phyloP scores from a whole-genome alignment of 176 grass and related monocot species.

The Triticum turgidum region DNA sequence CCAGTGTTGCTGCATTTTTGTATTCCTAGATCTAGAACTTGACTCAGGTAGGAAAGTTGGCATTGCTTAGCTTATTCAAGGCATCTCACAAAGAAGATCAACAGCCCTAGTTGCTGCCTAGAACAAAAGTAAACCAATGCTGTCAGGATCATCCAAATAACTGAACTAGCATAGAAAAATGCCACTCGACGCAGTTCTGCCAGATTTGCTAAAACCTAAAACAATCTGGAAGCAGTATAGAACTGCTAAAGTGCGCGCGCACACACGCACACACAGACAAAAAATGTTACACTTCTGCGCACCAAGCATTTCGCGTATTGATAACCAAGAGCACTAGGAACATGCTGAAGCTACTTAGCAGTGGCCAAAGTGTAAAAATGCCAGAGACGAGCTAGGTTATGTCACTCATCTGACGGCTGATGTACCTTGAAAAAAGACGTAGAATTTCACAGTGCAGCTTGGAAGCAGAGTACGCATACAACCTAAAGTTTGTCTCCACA shows the following conservation, averaged over 20 bases:
- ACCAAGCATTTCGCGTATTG: not conserved
- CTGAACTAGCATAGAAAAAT: not conserved
- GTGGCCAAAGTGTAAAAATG: not conserved
- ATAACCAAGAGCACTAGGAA: constrained; percentile 13
- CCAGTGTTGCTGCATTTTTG: not conserved
- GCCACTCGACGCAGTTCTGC: not conserved
- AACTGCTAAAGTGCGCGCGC: not conserved
- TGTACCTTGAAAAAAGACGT: constrained; percentile 91
- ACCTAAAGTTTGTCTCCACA: constrained; percentile 93
- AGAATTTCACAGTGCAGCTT: constrained; percentile 92
- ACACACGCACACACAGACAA: not conserved
- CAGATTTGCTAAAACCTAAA: not conserved
- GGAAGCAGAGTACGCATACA: constrained; percentile 89
- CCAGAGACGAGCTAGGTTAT: constrained; percentile 4
- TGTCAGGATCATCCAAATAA: not conserved
- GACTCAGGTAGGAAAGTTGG: not conserved
- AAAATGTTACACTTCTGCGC: not conserved
- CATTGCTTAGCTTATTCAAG: constrained; percentile 6
- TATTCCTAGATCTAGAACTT: not conserved
- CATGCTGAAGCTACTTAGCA: not conserved
- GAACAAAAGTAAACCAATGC: not conserved
- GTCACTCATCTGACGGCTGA: constrained; percentile 8
- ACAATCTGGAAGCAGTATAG: not conserved
- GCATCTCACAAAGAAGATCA: not conserved
- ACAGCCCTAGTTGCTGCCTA: not conserved